Conservation (phyloP, 1,284 basidiomycete genomes). For the Trichosporon asahii region DNA sequence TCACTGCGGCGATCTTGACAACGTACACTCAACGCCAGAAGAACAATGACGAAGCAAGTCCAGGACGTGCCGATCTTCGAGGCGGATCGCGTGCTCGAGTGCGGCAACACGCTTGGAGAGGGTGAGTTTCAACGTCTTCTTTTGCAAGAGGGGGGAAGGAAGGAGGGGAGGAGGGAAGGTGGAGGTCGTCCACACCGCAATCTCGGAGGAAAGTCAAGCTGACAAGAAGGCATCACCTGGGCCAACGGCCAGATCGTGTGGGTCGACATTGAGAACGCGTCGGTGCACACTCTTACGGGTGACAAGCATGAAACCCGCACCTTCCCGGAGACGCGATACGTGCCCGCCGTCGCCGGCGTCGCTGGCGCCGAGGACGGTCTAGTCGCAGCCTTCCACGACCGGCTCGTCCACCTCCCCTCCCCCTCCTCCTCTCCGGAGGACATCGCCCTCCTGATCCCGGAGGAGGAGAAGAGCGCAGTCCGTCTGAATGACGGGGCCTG, state of each 20-base stretch:
- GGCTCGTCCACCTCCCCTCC: slow-evolving; percentile 22
- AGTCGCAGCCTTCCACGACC: slow-evolving; percentile 20
- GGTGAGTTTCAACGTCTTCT: slow-evolving; percentile 26
- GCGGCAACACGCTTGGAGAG: slow-evolving; percentile 44
- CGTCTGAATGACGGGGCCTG: slow-evolving; percentile 51
- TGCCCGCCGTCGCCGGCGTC: slow-evolving; percentile 32
- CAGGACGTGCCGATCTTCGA: slow-evolving; percentile 29
- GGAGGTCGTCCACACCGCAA: not conserved
- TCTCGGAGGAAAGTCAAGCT: not conserved
- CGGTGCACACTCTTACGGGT: slow-evolving; percentile 40
- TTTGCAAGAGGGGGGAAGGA: not conserved
- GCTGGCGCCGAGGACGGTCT: too few species aligned
- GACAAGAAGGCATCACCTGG: slow-evolving; percentile 45
- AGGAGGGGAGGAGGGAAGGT: not conserved
- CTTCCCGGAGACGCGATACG: slow-evolving; percentile 36
- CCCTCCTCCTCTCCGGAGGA: not conserved
- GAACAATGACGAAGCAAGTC: slow-evolving; percentile 14
- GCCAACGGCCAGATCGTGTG: slow-evolving; percentile 43
- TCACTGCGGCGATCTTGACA: not conserved
- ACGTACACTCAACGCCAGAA: not conserved
- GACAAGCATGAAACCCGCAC: slow-evolving; percentile 36
- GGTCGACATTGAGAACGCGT: slow-evolving; percentile 44
- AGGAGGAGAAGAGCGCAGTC: slow-evolving; percentile 16
- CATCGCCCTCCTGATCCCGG: not conserved
- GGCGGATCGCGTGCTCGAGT: slow-evolving; percentile 35